Evolutionary conservation across 2,329 filamentous ascomycete species (phyloP), one percentile per base, ranked within the genome.

Genomic region (Penicillium sp.): DNA sequence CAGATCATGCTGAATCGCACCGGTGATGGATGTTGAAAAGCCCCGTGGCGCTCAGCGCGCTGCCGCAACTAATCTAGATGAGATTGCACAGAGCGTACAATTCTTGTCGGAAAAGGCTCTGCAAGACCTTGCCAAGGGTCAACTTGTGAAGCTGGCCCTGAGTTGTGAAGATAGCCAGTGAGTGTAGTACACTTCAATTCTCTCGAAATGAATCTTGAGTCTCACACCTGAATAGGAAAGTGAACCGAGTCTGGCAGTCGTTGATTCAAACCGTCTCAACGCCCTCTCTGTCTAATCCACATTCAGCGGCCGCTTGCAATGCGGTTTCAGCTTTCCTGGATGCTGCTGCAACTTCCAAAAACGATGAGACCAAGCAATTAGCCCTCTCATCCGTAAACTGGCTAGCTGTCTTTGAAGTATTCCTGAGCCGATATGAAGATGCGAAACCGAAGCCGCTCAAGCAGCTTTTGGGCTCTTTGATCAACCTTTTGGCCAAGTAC

Each of bases 381-480:
- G 71, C 67, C 28, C 62, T 72, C 2, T 76, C 74, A 3, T 51
- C 70, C 6, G 65, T 71, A 15, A 73, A 67, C 31, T 82, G 79
- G 79, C 61, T 75, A 20, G 66, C 73, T 22, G 68, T 77, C 15
- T 79, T 80, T 54, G 71, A 77, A 20, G 67, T 75, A 31, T 78
- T 73, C 47, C 66, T 81, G 54, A 69, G 68, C 57, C 73, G 75
- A 35, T 81, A 76, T 63, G 76, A 78, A 59, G 75, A 78, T 62
- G 70, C 73, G 7, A 79, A 77, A 53, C 73, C 76, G 22, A 81
- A 79, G 66, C 75, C 78, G 22, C 73, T 81, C 67, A 78, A 77
- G 63, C 77, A 80, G 59, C 70, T 82, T 1, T 60, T 82, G 51
- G 68, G 72, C 54, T 76, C 76, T n/a, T 58, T 81, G 57, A 69